Evolutionary conservation across 2,329 filamentous ascomycete genomes (phyloP).

Genomic region (Lachnellula hyalina): DNA sequence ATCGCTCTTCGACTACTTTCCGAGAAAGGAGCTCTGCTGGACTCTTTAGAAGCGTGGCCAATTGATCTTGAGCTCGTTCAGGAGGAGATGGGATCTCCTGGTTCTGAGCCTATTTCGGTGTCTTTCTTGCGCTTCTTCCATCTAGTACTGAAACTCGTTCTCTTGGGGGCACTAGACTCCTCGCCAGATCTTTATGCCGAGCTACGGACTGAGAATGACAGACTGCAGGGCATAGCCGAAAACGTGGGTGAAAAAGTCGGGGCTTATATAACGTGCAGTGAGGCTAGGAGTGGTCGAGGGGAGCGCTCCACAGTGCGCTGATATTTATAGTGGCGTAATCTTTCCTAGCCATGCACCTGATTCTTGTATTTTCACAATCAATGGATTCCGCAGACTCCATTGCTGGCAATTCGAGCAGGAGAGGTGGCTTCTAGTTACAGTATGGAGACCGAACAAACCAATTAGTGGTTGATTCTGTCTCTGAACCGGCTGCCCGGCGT

Average conservation of each 20-base stretch:
- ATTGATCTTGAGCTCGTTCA: conserved; percentile 26
- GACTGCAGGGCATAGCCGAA: conserved; percentile 30
- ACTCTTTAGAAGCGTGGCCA: conserved; percentile 33
- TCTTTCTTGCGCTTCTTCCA: conserved; percentile 35
- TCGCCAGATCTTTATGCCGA: conserved; percentile 25
- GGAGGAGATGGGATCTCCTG: conserved; percentile 13
- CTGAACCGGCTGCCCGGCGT: conserved; percentile 6
- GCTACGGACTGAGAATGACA: conserved; percentile 31
- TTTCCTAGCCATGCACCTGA: conserved; percentile 16
- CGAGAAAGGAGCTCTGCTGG: conserved; percentile 31
- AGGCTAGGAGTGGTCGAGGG: conserved; percentile 14
- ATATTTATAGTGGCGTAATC: conserved; percentile 17
- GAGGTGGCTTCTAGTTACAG: conserved; percentile 20
- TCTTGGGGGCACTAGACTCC: conserved; percentile 32
- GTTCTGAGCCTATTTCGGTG: conserved; percentile 29
- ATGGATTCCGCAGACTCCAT: conserved; percentile 16
- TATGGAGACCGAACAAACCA: conserved; percentile 26
- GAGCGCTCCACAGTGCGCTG: conserved; percentile 16
- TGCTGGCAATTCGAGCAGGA: conserved; percentile 15
- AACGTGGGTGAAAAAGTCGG: conserved; percentile 30
- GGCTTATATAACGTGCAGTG: conserved; percentile 27
- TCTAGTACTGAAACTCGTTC: conserved; percentile 32
- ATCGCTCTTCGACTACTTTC: conserved; percentile 25
- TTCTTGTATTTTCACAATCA: conserved; percentile 16
- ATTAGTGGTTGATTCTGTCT: conserved; percentile 18